These are phyloP conservation scores for Polyporus arcularius DNA, from an alignment of 768 basidiomycete species.

Conservation along the genomic window DNA sequence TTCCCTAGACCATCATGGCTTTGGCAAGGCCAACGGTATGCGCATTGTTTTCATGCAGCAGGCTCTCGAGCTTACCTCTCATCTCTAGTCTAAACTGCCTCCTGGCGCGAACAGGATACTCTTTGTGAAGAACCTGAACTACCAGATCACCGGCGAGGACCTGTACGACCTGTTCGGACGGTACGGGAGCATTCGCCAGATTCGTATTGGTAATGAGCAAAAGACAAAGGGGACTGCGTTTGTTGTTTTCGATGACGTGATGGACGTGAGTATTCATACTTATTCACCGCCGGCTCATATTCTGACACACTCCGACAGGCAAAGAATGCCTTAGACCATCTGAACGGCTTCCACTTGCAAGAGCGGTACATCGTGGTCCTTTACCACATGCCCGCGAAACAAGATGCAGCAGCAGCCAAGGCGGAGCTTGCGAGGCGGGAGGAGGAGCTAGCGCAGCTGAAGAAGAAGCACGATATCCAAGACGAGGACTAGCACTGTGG, in stretches of 20 bases:
- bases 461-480: constrained; percentile 79
- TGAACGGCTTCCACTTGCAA: constrained; percentile 97
- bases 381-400: constrained; percentile 97
- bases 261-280: constrained; percentile 66
- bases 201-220: constrained; percentile 87
- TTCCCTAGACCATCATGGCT: constrained; percentile 49
- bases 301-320: constrained; percentile 52
- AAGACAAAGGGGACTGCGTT: constrained; percentile 97
- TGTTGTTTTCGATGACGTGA: constrained; percentile 94
- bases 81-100: constrained; percentile 74
- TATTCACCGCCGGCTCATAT: constrained; percentile 8
- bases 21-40: constrained; percentile 67
- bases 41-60: constrained; percentile 20
- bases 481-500: constrained; percentile 72
- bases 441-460: constrained; percentile 84
- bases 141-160: constrained; percentile 91
- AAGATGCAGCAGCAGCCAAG: constrained; percentile 91
- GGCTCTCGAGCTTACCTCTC: background rate
- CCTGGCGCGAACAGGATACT: constrained; percentile 90
- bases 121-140: constrained; percentile 92
- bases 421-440: constrained; percentile 90
- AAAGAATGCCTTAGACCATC: constrained; percentile 93
- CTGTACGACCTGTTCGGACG: constrained; percentile 96
- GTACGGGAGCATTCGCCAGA: constrained; percentile 95
- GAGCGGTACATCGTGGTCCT: constrained; percentile 98